These are phyloP conservation scores for Lonicera japonica DNA, from an alignment of 129 eudicot genomes.

Conservation along the genomic window DNA sequence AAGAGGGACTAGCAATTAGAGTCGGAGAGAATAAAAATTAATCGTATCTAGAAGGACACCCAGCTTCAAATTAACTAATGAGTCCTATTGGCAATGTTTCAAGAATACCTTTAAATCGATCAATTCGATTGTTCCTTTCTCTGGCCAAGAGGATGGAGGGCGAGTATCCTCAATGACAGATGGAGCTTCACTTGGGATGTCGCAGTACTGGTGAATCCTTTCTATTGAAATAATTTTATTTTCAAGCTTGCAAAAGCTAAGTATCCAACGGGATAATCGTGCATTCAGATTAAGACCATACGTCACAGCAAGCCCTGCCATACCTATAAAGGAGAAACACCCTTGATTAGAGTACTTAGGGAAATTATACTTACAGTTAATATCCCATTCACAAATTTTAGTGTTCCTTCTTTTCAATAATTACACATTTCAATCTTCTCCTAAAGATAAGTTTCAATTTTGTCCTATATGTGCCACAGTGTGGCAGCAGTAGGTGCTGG, in stretches of 20 bases:
- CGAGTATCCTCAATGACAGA: slow-evolving; percentile 49
- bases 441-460: no score
- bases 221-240: slow-evolving; percentile 90
- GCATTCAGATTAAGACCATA: slow-evolving; percentile 79
- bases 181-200: slow-evolving; percentile 91
- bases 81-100: no score
- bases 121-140: slow-evolving; percentile 67
- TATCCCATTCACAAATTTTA: no score
- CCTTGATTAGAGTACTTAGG: slow-evolving; percentile 7
- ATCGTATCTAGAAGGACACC: no score
- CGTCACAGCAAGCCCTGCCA: slow-evolving; percentile 94
- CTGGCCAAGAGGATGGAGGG: slow-evolving; percentile 85
- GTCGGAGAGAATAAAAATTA: no score
- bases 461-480: no score
- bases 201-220: slow-evolving; percentile 80
- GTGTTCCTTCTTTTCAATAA: no score
- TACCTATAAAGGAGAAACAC: slow-evolving; percentile 36
- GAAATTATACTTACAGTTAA: no score
- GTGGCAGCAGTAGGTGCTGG: no score
- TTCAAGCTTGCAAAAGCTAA: slow-evolving; percentile 82
- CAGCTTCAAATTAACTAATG: no score
- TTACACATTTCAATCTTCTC: no score
- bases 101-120: slow-evolving; percentile 81
- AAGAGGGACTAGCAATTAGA: no score
- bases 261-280: slow-evolving; percentile 73